These are phyloP conservation scores for Hypomyces perniciosus DNA, from an alignment of 2,329 filamentous ascomycete species.

Conservation along the genomic window DNA sequence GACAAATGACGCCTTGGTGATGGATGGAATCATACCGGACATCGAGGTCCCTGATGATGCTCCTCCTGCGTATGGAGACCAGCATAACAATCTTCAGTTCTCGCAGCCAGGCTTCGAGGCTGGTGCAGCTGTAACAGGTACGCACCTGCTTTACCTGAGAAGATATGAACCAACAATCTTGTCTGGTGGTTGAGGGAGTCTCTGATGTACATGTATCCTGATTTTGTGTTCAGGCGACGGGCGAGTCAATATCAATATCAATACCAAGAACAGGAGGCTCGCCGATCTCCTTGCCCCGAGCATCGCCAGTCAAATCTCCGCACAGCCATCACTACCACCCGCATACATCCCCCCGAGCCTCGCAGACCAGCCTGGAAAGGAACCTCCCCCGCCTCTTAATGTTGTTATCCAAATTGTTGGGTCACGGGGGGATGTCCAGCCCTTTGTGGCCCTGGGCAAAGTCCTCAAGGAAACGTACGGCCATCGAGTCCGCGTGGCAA, in stretches of 20 bases:
- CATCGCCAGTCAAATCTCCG: constrained; percentile 49
- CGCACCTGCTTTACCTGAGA: constrained; percentile 2
- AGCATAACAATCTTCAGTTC: constrained; percentile 50
- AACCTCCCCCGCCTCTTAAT: constrained; percentile 54
- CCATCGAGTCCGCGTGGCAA: constrained; percentile 68
- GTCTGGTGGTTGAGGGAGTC: neutral
- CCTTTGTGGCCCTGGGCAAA: constrained; percentile 65
- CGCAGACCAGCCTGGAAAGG: constrained; percentile 55
- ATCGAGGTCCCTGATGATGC: constrained; percentile 36
- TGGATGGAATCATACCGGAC: constrained; percentile 36
- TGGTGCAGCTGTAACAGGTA: constrained; percentile 53
- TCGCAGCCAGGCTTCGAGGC: constrained; percentile 58
- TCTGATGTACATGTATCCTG: neutral
- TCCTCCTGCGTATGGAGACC: constrained; percentile 55
- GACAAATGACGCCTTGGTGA: constrained; percentile 27
- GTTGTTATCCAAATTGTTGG: constrained; percentile 72
- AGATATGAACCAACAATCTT: neutral
- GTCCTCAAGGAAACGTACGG: constrained; percentile 58
- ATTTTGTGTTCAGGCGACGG: constrained; percentile 54
- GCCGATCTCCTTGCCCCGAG: constrained; percentile 63
- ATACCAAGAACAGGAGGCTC: constrained; percentile 60
- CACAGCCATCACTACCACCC: constrained; percentile 52
- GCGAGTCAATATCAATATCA: constrained; percentile 73
- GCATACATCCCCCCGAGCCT: constrained; percentile 69
- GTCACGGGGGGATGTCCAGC: constrained; percentile 69